Evolutionary conservation across 441 rosid genomes (phyloP).

Genomic region (Pelargonium myrrhifolium): DNA sequence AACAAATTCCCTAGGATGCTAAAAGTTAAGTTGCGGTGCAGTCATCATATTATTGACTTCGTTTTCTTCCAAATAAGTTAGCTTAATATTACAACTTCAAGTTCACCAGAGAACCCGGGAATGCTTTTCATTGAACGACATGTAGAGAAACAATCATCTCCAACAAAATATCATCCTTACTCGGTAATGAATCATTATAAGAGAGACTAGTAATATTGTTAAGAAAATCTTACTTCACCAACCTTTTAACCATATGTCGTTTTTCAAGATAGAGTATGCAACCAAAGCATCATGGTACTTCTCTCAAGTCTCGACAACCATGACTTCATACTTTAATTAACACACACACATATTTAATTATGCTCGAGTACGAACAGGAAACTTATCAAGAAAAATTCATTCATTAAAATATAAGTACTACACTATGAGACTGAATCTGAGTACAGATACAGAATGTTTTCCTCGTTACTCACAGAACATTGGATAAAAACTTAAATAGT

Average conservation of each 20-base stretch:
- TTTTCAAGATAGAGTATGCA: no score
- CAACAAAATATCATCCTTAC: background rate
- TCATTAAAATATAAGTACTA: background rate
- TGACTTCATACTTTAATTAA: background rate
- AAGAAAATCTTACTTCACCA: background rate
- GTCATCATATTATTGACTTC: constrained; percentile 6
- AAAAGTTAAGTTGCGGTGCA: constrained; percentile 1
- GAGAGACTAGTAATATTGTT: background rate
- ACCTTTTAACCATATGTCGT: no score
- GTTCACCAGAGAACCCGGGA: background rate
- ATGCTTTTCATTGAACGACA: constrained; percentile 2
- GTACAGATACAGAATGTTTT: no score
- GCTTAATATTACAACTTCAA: constrained; percentile 3
- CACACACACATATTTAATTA: background rate
- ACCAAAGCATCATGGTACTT: background rate
- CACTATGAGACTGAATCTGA: no score
- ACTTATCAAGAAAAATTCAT: background rate
- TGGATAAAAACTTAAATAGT: no score
- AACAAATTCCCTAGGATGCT: background rate
- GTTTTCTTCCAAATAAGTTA: constrained; percentile 1
- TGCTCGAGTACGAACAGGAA: background rate
- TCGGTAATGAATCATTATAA: no score
- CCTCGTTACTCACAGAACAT: no score
- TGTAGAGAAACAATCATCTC: background rate
- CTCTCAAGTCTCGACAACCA: background rate